Percentiles rank a stretch among this genome's conserved stretches.
phyloP scores from a whole-genome alignment of 352 stramenopile species.

The Pelagophyceae sp. region DNA sequence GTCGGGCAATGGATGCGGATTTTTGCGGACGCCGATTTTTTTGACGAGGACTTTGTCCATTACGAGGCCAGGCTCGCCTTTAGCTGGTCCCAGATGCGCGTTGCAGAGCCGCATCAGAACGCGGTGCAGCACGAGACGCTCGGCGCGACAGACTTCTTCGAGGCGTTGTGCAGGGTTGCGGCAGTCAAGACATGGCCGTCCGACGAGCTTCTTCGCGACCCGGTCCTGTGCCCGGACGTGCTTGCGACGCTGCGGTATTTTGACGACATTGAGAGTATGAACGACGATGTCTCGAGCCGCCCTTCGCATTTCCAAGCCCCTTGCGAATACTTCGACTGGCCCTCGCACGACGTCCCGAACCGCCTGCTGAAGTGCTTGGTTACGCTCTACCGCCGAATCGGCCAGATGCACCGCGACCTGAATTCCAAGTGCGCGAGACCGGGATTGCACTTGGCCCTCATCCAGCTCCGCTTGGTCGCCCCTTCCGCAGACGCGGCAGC shows the following conservation, averaged over 20 bases:
- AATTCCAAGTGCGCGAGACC: not conserved
- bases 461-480: not conserved
- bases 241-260: not conserved
- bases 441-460: not conserved
- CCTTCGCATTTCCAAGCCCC: not conserved
- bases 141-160: not conserved
- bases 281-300: not conserved
- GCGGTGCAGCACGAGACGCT: not conserved
- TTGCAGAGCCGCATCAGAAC: not conserved
- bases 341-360: not conserved
- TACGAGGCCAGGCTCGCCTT: slow-evolving; percentile 1
- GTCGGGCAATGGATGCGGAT: not conserved
- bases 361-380: not conserved
- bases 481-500: no score
- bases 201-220: not conserved
- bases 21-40: not conserved
- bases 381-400: not conserved
- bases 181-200: not conserved
- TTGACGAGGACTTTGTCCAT: slow-evolving; percentile 2
- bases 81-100: not conserved
- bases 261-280: not conserved
- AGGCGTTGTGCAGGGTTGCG: slow-evolving; percentile 2
- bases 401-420: not conserved
- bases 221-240: not conserved
- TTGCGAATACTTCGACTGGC: not conserved